phyloP scores from a whole-genome alignment of 768 basidiomycete species.

The Suillus occidentalis region DNA sequence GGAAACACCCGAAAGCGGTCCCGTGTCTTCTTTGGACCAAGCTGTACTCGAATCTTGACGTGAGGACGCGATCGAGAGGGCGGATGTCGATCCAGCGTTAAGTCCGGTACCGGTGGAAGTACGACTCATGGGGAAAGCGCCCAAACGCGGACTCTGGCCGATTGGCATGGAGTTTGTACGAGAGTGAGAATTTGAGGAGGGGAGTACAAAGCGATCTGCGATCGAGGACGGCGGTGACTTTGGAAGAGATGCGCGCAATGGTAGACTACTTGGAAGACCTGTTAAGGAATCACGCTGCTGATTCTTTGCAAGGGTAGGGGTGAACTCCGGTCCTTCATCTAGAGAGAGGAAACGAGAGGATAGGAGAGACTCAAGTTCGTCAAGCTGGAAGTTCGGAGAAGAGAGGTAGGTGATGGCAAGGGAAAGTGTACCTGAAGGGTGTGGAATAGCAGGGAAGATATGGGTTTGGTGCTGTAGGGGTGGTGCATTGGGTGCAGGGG shows the following conservation, averaged over 20 bases:
- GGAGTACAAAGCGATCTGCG: conserved; percentile 47
- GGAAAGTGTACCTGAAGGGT: conserved; percentile 64
- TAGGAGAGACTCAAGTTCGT: conserved; percentile 74
- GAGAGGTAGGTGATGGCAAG: conserved; percentile 66
- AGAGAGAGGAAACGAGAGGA: conserved; percentile 71
- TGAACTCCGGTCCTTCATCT: conserved; percentile 65
- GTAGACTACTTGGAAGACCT: conserved; percentile 41
- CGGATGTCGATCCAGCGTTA: conserved; percentile 36
- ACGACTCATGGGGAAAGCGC: conserved; percentile 36
- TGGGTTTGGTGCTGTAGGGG: conserved; percentile 53
- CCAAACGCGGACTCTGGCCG: conserved; percentile 36
- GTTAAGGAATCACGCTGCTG: conserved; percentile 57
- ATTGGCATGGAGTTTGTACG: conserved; percentile 40
- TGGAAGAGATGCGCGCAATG: conserved; percentile 43
- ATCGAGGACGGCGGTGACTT: conserved; percentile 44
- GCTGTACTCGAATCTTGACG: conserved; percentile 36
- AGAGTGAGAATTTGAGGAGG: conserved; percentile 26
- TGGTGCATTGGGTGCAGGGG: conserved; percentile 39
- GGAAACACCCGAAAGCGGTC: conserved; percentile 31
- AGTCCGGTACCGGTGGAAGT: conserved; percentile 33
- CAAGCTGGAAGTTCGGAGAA: conserved; percentile 67
- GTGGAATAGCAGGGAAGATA: conserved; percentile 64
- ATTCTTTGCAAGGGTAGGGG: conserved; percentile 70
- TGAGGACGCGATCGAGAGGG: conserved; percentile 42
- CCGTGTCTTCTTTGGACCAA: conserved; percentile 39